These are phyloP conservation scores for Lepiota venenata DNA, from an alignment of 768 basidiomycete genomes.

Conservation along the genomic window DNA sequence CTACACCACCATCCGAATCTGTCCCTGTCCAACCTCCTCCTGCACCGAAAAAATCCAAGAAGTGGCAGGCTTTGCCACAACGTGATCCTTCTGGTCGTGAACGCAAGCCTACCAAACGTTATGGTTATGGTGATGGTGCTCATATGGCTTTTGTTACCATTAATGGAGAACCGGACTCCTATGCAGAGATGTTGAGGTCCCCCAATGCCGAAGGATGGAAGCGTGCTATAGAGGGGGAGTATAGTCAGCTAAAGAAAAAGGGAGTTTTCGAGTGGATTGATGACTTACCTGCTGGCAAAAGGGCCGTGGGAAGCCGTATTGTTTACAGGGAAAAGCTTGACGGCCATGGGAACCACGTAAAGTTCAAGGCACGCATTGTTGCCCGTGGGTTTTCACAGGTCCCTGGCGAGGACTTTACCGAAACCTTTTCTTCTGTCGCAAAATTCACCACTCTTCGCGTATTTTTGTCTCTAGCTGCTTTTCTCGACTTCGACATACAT, in stretches of 20 bases:
- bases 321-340: constrained; percentile 21
- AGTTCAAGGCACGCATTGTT: constrained; percentile 21
- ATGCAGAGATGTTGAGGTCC: too few relatives aligned
- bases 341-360: constrained; percentile 15
- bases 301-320: constrained; percentile 16
- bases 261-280: constrained; percentile 7
- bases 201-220: constrained; percentile 3
- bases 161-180: too few relatives aligned
- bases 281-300: constrained; percentile 13
- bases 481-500: constrained; percentile 8
- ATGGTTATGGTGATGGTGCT: too few relatives aligned
- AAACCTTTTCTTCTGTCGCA: constrained; percentile 27
- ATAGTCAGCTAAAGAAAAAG: constrained; percentile 9
- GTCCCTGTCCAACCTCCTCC: too few relatives aligned
- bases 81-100: too few relatives aligned
- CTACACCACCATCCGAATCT: too few relatives aligned
- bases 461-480: constrained; percentile 2
- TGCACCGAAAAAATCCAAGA: too few relatives aligned
- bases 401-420: constrained; percentile 31
- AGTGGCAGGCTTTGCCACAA: too few relatives aligned
- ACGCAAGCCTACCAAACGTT: too few relatives aligned
- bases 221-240: constrained; percentile 12
- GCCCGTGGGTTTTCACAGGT: too few relatives aligned
- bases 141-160: too few relatives aligned
- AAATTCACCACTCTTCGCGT: constrained; percentile 18